Evolutionary conservation across 169 alveolate genomes (phyloP).

Genomic region (Theileria equi): DNA sequence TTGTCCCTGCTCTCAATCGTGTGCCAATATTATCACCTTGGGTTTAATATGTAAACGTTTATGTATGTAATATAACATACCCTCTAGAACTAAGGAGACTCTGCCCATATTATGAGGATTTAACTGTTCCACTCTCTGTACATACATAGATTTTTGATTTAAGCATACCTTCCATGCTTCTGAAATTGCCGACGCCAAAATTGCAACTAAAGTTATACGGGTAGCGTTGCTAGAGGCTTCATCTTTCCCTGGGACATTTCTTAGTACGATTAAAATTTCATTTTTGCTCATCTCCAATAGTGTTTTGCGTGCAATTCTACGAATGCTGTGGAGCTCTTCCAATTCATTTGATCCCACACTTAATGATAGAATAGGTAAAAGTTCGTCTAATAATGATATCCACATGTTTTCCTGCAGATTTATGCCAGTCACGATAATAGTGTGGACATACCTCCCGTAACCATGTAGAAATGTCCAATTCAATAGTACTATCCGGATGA

Average conservation of each 20-base stretch:
- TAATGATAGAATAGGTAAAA: constrained; percentile 65
- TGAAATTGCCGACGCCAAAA: constrained; percentile 81
- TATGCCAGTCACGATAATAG: constrained; percentile 18
- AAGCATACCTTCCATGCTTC: constrained; percentile 80
- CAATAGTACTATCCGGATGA: constrained; percentile 78
- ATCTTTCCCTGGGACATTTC: constrained; percentile 85
- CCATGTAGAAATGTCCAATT: constrained; percentile 83
- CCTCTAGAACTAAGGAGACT: constrained; percentile 78
- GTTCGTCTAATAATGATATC: constrained; percentile 78
- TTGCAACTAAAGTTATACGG: constrained; percentile 80
- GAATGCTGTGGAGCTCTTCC: constrained; percentile 42
- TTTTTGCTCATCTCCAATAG: constrained; percentile 73
- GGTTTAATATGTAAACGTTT: neutral
- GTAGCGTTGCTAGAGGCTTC: constrained; percentile 80
- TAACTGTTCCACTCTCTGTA: constrained; percentile 72
- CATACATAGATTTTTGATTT: neutral
- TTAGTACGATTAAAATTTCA: constrained; percentile 73
- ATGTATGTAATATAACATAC: constrained; percentile 33
- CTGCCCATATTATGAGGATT: constrained; percentile 81
- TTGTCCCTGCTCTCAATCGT: constrained; percentile 82
- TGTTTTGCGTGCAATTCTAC: constrained; percentile 72
- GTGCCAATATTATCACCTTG: constrained; percentile 83
- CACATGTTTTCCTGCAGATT: constrained; percentile 79
- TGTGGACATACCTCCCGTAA: constrained; percentile 74
- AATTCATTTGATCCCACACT: constrained; percentile 34